Base-by-base conservation (phyloP, 495 filamentous ascomycete species). In the Recurvomyces mirabilis region DNA sequence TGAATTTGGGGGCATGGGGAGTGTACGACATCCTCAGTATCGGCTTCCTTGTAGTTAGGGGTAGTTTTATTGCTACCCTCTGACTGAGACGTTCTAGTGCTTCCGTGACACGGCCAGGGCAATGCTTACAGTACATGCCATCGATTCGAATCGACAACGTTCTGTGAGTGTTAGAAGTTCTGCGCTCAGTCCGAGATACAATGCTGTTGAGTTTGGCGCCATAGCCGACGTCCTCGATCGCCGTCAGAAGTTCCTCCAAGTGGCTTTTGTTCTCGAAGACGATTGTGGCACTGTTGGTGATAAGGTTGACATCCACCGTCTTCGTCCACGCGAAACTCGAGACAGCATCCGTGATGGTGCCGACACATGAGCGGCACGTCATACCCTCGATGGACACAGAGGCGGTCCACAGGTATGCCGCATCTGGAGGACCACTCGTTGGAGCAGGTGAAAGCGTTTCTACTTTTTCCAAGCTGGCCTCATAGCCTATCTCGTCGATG, bases 111-210 rank as follows among this genome's bases (percentile, higher is more conserved):
- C 75, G 72, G 7, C 64, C 61, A 1, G 88, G 81, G 54, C 91
- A 95, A 58, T 88, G 81, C 28, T 77, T 70, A 63, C 89, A 95
- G 63, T 81, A 89, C 73, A 95, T 87, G 30, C 91, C 89, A 30
- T 84, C 73, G 30, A 96, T 71, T 24, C 52, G 68, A 48, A 94
- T 78, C 37, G 63, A 62, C 11, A 88, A 68, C 4, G 74, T 75
- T 43, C 87, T 68, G 18, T 59, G 13, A 58, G 28, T 19, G 21
- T 24, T 28, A 64, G 56, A 0, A 47, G 36, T 20, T 41, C 29
- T 11, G 4, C 32, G 40, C 2, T 32, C 18, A 2, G 42, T 48
- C 6, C 53, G 37, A 5, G 59, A 32, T 29, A 37, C 46, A 6
- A 81, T 58, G 15, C 59, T 62, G 40, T 77, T 77, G 17, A 91